These are phyloP conservation scores for Datura wrightii DNA, from an alignment of 257 asterid species.

Conservation along the genomic window DNA sequence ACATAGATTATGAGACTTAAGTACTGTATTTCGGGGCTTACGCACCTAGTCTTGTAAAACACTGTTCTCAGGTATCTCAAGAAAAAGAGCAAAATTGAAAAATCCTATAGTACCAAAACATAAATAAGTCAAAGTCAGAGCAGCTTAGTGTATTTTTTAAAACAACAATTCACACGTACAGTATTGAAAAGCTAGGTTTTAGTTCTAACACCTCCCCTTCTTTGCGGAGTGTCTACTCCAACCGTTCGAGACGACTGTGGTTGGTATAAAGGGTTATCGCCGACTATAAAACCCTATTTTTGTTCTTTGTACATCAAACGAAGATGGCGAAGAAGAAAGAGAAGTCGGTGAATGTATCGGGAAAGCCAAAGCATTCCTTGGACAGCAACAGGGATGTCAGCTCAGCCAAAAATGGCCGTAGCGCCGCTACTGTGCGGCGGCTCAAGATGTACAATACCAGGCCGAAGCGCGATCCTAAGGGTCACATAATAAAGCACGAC, in stretches of 20 bases:
- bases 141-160: background rate
- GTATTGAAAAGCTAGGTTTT: background rate
- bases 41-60: no score
- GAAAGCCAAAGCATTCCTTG: conserved; percentile 93
- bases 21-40: no score
- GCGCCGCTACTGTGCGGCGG: conserved; percentile 92
- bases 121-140: background rate
- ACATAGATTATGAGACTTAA: no score
- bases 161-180: background rate
- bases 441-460: conserved; percentile 86
- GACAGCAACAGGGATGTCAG: conserved; percentile 65
- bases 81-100: no score
- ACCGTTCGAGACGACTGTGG: background rate
- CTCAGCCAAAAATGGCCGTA: conserved; percentile 57
- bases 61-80: no score
- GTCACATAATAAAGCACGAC: conserved; percentile 69
- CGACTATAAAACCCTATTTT: background rate
- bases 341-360: conserved; percentile 82
- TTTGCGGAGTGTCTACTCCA: background rate
- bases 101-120: no score
- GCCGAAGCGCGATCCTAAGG: conserved; percentile 66
- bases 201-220: background rate
- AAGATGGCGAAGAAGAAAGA: conserved; percentile 78
- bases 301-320: background rate
- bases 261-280: background rate